Evolutionary conservation across 805 yeast genomes (phyloP).

Genomic region (Teunomyces lycoperdinae): DNA sequence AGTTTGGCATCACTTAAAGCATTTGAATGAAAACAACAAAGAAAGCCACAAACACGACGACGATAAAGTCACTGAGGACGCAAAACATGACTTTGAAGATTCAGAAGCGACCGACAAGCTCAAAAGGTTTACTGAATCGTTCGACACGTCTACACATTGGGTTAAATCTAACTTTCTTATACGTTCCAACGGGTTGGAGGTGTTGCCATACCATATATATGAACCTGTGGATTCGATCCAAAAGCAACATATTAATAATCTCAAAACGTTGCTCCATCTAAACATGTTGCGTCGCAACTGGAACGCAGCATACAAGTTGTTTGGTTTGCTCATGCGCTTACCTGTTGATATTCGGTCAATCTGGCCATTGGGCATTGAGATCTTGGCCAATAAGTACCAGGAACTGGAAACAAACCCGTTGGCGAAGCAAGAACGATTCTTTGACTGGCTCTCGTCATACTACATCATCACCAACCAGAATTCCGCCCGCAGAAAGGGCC

Average conservation of each 20-base stretch:
- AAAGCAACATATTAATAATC: conserved; percentile 28
- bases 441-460: conserved; percentile 35
- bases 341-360: conserved; percentile 54
- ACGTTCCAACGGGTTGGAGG: conserved; percentile 18
- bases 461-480: conserved; percentile 14
- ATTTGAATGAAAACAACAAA: conserved; percentile 12
- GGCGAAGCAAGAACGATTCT: conserved; percentile 30
- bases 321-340: conserved; percentile 47
- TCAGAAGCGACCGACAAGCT: conserved; percentile 4
- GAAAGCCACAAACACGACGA: conserved; percentile 1
- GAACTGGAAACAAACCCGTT: not conserved
- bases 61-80: conserved; percentile 6
- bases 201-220: conserved; percentile 10
- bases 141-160: conserved; percentile 18
- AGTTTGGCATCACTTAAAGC: conserved; percentile 25
- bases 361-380: conserved; percentile 66
- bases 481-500: conserved; percentile 7
- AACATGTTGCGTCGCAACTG: conserved; percentile 50
- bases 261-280: conserved; percentile 48
- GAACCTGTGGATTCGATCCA: conserved; percentile 5
- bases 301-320: conserved; percentile 53
- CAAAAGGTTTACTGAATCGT: conserved; percentile 9
- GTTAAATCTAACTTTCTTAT: conserved; percentile 20
- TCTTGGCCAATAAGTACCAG: conserved; percentile 29
- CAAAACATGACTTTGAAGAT: conserved; percentile 5